Evolutionary conservation across 116 monocot species (phyloP), one percentile per base, ranked within the genome.

Genomic region (Dioscorea cayenensis): DNA sequence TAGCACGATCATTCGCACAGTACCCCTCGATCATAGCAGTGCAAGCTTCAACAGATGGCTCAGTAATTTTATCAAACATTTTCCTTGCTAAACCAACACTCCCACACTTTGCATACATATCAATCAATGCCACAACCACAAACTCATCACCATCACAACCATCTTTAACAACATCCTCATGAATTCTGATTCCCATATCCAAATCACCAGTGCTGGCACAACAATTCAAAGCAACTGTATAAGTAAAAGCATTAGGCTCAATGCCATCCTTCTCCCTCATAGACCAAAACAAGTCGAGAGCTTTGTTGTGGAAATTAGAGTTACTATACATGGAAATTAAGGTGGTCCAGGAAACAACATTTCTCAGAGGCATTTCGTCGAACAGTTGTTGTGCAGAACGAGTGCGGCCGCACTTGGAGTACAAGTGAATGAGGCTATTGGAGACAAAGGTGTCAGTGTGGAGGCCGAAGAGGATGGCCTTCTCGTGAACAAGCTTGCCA

Each of bases 1-100:
- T 66, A 6, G 60, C 28, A 8, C 60, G 35, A 20, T 71, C 75
- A 36, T 71, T 80, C 36, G 35, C 60, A 29, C 17, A 71, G 66
- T 75, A 71, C 14, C 80, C 80, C 28, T 80, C 80, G 32, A 80
- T 66, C 80, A 80, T 75, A 10, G 79, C 79, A 3, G 73, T 79
- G 49, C 60, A 69, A 73, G 79, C 79, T 63, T 79, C 65, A 29
- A 64, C 22, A 7, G 64, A 43, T 0, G 65, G 64, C 14, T 69
- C 25, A 7, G 6, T 9, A 7, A 55, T 28, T 35, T 3, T 8
- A 9, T 79, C 74, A 19, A 79, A 79, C 79, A 74, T 69, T 25
- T 70, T 3, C 21, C 69, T 69, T 8, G 74, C 79, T 14, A 68
- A 17, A 16, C 6, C 29, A 52, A 79, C 70, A 7, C 38, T 2